These are phyloP conservation scores for Acanthamoeba rhysodes DNA, from an alignment of 208 protist species.

Conservation along the genomic window DNA sequence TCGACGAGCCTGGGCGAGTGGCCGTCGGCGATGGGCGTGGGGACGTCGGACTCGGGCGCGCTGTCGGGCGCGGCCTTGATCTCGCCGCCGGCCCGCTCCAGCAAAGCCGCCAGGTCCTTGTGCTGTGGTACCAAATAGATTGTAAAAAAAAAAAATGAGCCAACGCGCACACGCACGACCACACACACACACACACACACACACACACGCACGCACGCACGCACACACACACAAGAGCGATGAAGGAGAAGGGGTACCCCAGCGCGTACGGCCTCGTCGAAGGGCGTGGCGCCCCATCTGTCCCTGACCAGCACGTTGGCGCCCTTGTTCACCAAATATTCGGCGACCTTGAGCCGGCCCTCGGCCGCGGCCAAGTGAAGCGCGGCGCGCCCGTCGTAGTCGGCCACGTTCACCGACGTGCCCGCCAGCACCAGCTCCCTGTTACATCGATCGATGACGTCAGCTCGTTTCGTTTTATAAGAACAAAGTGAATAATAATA, in stretches of 20 bases:
- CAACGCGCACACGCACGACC: no score
- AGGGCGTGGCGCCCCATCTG: slow-evolving; percentile 72
- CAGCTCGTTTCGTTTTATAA: background rate
- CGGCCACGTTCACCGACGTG: slow-evolving; percentile 65
- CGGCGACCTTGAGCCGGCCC: slow-evolving; percentile 66
- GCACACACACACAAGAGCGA: no score
- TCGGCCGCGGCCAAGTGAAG: slow-evolving; percentile 75
- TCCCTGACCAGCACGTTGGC: slow-evolving; percentile 69
- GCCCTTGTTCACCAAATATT: slow-evolving; percentile 73
- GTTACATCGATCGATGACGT: background rate
- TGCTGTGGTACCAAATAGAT: background rate
- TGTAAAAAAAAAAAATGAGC: no score
- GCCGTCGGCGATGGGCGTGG: no score
- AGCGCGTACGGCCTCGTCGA: slow-evolving; percentile 62
- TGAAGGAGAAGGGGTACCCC: no score
- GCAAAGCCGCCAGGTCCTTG: background rate
- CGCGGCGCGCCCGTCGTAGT: slow-evolving; percentile 80
- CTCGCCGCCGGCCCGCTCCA: background rate
- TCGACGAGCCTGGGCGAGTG: no score
- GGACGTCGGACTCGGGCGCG: background rate
- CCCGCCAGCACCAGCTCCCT: slow-evolving; percentile 55
- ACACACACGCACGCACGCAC: no score
- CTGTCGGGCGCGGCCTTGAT: background rate
- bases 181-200: no score
- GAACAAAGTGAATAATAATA: background rate